phyloP scores from a whole-genome alignment of 148 eudicot genomes.

The Rhododendron griersonianum region DNA sequence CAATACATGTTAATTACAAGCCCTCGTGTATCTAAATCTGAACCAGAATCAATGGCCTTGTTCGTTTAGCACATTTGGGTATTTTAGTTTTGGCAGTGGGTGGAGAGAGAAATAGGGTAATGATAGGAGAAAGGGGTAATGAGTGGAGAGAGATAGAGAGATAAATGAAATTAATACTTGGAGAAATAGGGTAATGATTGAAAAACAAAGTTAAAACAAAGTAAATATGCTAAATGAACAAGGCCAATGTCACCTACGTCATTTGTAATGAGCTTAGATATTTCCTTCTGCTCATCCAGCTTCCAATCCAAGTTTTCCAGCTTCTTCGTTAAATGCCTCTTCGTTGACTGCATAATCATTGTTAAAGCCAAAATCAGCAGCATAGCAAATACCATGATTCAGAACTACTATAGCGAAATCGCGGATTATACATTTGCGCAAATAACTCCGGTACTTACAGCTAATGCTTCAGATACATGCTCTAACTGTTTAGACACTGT shows the following conservation, averaged over 20 bases:
- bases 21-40: background rate
- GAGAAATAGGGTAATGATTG: too few relatives aligned
- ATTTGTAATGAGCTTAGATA: conserved; percentile 53
- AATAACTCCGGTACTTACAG: conserved; percentile 38
- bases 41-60: background rate
- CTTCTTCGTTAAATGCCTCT: conserved; percentile 62
- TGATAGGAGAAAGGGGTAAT: too few relatives aligned
- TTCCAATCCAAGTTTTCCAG: conserved; percentile 93
- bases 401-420: background rate
- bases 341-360: conserved; percentile 52
- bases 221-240: too few relatives aligned
- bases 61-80: too few relatives aligned
- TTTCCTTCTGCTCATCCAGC: conserved; percentile 83
- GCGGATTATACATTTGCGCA: conserved; percentile 3
- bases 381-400: background rate
- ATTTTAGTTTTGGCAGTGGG: too few relatives aligned
- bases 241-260: conserved; percentile 41
- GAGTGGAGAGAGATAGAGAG: too few relatives aligned
- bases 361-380: conserved; percentile 10
- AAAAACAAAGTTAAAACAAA: too few relatives aligned
- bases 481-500: conserved; percentile 84
- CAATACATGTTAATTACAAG: background rate
- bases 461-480: conserved; percentile 69
- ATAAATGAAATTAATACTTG: too few relatives aligned
- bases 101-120: too few relatives aligned